Percentiles rank a stretch among this genome's conserved stretches.
phyloP scores from a whole-genome alignment of 2,329 filamentous ascomycete species.

The Xylaria sp. region DNA sequence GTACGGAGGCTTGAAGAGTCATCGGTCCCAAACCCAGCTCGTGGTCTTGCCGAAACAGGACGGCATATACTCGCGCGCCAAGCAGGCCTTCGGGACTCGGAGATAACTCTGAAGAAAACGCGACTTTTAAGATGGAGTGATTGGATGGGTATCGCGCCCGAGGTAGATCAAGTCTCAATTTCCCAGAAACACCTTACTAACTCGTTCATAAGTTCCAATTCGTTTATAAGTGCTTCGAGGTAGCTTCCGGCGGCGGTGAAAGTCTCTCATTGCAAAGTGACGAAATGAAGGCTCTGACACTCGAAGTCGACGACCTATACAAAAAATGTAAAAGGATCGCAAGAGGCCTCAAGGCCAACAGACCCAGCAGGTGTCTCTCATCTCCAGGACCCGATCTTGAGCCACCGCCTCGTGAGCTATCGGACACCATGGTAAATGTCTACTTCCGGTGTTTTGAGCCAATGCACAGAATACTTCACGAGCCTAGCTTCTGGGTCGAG shows the following conservation, averaged over 20 bases:
- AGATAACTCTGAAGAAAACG: constrained; percentile 51
- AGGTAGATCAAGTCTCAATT: constrained; percentile 42
- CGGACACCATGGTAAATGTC: constrained; percentile 54
- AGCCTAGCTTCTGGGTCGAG: constrained; percentile 61
- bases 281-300: constrained; percentile 42
- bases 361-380: constrained; percentile 48
- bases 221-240: constrained; percentile 46
- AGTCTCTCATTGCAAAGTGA: constrained; percentile 35
- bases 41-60: constrained; percentile 37
- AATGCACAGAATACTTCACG: constrained; percentile 62
- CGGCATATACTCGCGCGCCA: constrained; percentile 43
- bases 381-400: constrained; percentile 39
- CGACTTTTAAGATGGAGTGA: constrained; percentile 49
- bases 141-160: constrained; percentile 46
- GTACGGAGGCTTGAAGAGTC: constrained; percentile 39
- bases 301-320: constrained; percentile 45
- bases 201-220: constrained; percentile 42
- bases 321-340: constrained; percentile 50
- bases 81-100: constrained; percentile 39
- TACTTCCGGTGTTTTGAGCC: constrained; percentile 64
- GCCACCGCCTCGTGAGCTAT: constrained; percentile 45
- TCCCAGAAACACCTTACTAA: constrained; percentile 19
- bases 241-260: constrained; percentile 38
- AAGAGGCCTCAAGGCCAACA: constrained; percentile 47
- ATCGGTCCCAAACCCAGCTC: constrained; percentile 32